Conservation (phyloP, 192 early-diverging fungal species). For the Coemansia sp. region DNA sequence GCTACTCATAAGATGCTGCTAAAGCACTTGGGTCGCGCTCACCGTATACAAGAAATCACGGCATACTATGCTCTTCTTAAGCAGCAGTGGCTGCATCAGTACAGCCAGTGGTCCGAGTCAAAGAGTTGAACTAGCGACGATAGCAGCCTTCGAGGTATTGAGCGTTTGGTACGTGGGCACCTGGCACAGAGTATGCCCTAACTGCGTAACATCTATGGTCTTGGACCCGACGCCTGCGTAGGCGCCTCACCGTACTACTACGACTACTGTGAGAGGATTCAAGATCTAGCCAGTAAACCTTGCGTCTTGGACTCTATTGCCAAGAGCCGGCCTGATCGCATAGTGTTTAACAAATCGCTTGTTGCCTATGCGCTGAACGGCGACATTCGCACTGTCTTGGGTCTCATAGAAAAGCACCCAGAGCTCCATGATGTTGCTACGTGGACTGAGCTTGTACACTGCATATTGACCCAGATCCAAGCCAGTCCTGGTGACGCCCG, state of each 20-base stretch:
- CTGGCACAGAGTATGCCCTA: slow-evolving; percentile 13
- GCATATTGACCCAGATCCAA: slow-evolving; percentile 23
- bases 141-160: slow-evolving; percentile 9
- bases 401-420: slow-evolving; percentile 27
- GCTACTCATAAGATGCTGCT: slow-evolving; percentile 38
- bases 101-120: slow-evolving; percentile 19
- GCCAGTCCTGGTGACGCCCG: not conserved
- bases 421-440: slow-evolving; percentile 19
- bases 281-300: slow-evolving; percentile 7
- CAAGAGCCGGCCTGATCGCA: slow-evolving; percentile 1
- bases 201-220: slow-evolving; percentile 16
- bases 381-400: slow-evolving; percentile 28
- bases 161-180: slow-evolving; percentile 21
- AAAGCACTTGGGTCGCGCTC: slow-evolving; percentile 8
- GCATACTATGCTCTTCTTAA: slow-evolving; percentile 21
- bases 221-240: not conserved
- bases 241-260: slow-evolving; percentile 2
- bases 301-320: not conserved
- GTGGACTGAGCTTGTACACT: slow-evolving; percentile 34
- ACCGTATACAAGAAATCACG: not conserved
- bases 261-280: slow-evolving; percentile 13
- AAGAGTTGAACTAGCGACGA: not conserved
- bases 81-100: slow-evolving; percentile 24
- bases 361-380: slow-evolving; percentile 19
- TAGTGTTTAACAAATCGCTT: slow-evolving; percentile 25